Base-by-base conservation (phyloP, 2,329 filamentous ascomycete genomes). In the Arthroderma uncinatum region DNA sequence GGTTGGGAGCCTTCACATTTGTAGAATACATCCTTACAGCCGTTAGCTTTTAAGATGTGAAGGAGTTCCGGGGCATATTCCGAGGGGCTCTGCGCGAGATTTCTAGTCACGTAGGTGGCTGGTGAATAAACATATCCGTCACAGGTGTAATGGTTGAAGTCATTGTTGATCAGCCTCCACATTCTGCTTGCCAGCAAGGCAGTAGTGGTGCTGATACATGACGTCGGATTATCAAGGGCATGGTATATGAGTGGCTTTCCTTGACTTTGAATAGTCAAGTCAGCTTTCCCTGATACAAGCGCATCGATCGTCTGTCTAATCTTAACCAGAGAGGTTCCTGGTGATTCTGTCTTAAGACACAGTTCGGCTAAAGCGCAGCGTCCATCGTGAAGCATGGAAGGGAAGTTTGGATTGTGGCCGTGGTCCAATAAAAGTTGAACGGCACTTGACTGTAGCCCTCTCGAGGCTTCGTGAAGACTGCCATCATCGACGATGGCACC, bases 351-450 rank as follows among this genome's bases (percentile, higher is more conserved):
- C 57, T 79, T 78, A 5, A 82, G 70, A 59, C 83, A 86, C 2
- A 86, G 70, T 60, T 87, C 83, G 0, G 79, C 82, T 0, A 87
- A 71, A 0, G 82, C 82, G 58, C 78, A 83, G 47, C 84, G 78
- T 0, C 84, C 84, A 14, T 76, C 77, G 62, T 86, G 82, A 0
- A 82, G 70, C 2, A 79, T 76, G 55, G 80, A 85, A 0, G 83
- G 83, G 57, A 84, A 86, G 64, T 86, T 83, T 0, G 81, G 75
- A 14, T 84, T 79, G 59, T 86, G 83, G 1, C 78, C 80, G 60
- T 79, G 72, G 48, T 82, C 73, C 4, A 85, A 69, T 1, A 87
- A 72, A 1, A 82, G 71, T 53, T 76, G 74, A 60, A 84, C 79
- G 1, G 78, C 78, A 10, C 77, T 69, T 0, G 83, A 61, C 61